Evolutionary conservation across 495 filamentous ascomycete species (phyloP), one percentile per base, ranked within the genome.

Genomic region (Aspergillus saccharolyticus): DNA sequence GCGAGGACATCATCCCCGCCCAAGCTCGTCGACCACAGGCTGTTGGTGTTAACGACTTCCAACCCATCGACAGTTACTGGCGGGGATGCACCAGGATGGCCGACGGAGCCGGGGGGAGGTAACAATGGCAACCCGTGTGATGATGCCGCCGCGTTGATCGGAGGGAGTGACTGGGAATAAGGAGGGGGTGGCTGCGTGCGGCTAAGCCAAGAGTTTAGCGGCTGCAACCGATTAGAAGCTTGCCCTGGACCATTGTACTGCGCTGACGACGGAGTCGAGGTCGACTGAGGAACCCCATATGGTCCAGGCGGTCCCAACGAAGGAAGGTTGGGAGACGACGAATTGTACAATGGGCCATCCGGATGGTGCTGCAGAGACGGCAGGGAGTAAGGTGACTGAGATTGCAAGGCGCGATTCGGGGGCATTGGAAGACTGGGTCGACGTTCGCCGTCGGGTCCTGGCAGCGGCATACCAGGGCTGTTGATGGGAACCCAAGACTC

Each of bases 401-500:
- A 74, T 33, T 72, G 73, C 57, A 75, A 59, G 1, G 70, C 62
- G 5, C 66, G 71, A 25, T 63, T 66, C 45, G 67, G 72, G 0
- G 71, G 76, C 15, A 78, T 54, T 25, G 74, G 75, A 3, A 78
- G 70, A 43, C 76, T 80, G 4, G 74, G 76, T 17, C 74, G 74
- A 30, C 76, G 73, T 51, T 75, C 76, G 17, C 68, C 67, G 18
- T 77, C 74, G 5, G 70, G 67, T 20, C 66, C 57, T 1, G 74
- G 72, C 0, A 68, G 61, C 8, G 73, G 69, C 44, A 75, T 59
- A 10, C 70, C 69, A 2, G 74, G 68, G 55, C 70, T 77, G 60
- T 78, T 78, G 57, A 78, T 56, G 0, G 75, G 70, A 0, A 78
- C 69, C 75, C 77, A 73, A 9, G 77, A 72, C 58, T 80, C 71